Evolutionary conservation across 163 green algal species (phyloP).

Genomic region (Volvox carteri): DNA sequence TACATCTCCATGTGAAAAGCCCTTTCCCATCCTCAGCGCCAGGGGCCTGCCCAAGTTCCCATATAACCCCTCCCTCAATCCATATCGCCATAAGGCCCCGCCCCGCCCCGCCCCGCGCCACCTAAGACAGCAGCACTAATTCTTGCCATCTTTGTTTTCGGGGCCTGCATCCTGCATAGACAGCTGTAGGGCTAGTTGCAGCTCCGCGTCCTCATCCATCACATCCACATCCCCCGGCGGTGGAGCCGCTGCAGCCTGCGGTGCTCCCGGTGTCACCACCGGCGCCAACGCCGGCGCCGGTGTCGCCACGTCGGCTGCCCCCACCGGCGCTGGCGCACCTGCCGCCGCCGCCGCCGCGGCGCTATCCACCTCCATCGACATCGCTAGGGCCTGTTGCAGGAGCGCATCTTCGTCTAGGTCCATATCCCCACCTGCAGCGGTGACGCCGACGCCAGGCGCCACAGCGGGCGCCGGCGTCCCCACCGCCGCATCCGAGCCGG

Average conservation of each 20-base stretch:
- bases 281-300: slow-evolving; percentile 36
- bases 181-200: slow-evolving; percentile 84
- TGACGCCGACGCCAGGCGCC: slow-evolving; percentile 39
- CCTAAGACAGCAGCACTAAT: too few relatives aligned
- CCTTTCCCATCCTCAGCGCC: too few relatives aligned
- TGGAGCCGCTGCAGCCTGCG: slow-evolving; percentile 48
- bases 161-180: slow-evolving; percentile 77
- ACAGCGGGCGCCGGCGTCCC: slow-evolving; percentile 53
- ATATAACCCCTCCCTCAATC: too few relatives aligned
- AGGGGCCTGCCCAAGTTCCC: too few relatives aligned
- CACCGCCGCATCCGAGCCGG: not conserved
- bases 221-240: slow-evolving; percentile 45
- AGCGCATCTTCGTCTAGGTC: slow-evolving; percentile 87
- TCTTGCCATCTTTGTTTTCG: slow-evolving; percentile 12
- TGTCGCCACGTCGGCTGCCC: not conserved
- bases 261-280: slow-evolving; percentile 53
- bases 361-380: slow-evolving; percentile 76
- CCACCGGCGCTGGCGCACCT: not conserved
- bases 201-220: slow-evolving; percentile 71
- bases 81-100: too few relatives aligned
- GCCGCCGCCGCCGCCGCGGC: slow-evolving; percentile 8
- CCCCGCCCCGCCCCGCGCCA: too few relatives aligned
- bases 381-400: slow-evolving; percentile 87
- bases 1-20: too few relatives aligned
- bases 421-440: slow-evolving; percentile 61